phyloP scores from a whole-genome alignment of 768 basidiomycete species.

The Russula virescens region DNA sequence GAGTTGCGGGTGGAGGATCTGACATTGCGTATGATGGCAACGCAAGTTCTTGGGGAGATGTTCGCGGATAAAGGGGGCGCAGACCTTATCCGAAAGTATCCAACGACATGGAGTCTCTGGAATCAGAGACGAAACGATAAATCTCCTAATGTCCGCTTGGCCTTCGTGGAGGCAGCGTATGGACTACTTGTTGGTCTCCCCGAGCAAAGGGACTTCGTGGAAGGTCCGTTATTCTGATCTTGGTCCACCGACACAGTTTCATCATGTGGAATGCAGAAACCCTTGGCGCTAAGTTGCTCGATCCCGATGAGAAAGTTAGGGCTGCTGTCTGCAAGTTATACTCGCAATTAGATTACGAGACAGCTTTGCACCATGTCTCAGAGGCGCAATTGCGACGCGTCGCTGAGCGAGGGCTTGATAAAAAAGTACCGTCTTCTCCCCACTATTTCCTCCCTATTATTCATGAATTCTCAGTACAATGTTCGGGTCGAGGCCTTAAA shows the following conservation, averaged over 20 bases:
- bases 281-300: constrained; percentile 59
- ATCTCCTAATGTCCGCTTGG: constrained; percentile 58
- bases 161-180: constrained; percentile 66
- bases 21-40: constrained; percentile 70
- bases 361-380: constrained; percentile 74
- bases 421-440: constrained; percentile 52
- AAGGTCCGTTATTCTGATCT: constrained; percentile 46
- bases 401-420: constrained; percentile 72
- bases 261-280: constrained; percentile 38
- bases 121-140: constrained; percentile 74
- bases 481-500: constrained; percentile 75
- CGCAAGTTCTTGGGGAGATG: constrained; percentile 85
- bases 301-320: constrained; percentile 90
- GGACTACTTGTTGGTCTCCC: constrained; percentile 58
- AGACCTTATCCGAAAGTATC: constrained; percentile 77
- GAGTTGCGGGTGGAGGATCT: constrained; percentile 76
- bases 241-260: constrained; percentile 4
- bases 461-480: constrained; percentile 34
- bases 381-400: constrained; percentile 55
- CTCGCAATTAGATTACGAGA: constrained; percentile 85
- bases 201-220: constrained; percentile 62
- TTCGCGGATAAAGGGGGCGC: constrained; percentile 68
- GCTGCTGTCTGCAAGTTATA: constrained; percentile 79
- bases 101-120: constrained; percentile 83
- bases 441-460: background rate